Evolutionary conservation across 2,329 filamentous ascomycete species (phyloP), one percentile per base, ranked within the genome.

Genomic region (Stachybotrys chlorohalonatus): DNA sequence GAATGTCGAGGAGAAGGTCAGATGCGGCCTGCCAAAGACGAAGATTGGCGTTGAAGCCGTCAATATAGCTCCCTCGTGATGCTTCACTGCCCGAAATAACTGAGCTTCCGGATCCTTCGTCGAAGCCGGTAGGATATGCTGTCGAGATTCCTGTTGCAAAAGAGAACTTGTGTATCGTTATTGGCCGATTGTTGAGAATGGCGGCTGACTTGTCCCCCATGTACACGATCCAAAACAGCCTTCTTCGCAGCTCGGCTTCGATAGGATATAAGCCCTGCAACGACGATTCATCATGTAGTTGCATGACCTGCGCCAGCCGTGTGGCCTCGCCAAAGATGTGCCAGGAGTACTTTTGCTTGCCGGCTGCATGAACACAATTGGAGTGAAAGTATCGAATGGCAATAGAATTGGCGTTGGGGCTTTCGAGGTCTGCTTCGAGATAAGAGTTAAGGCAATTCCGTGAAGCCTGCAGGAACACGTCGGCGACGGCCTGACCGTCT

Each of bases 331-430:
- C 73, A 57, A 76, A 73, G 1, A 75, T 72, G 51, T 75, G 71
- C 72, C 73, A 75, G 5, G 73, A 75, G 17, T 72, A 68, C 31
- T 70, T 68, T 5, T 72, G 71, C 47, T 72, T 74, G 0, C 73
- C 74, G 1, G 70, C 64, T 1, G 72, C 72, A 50, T 76, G 74
- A 2, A 76, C 59, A 47, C 73, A 74, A 53, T 74, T 75, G 13
- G 74, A 75, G 52, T 76, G 74, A 30, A 75, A 73, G 52, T 75
- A 74, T 5, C 74, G 69, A 16, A 75, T 73, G 2, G 68, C 66
- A 31, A 76, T 66, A 4, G 74, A 76, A 50, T 69, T 73, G 1
- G 72, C 71, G 52, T 67, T 71, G 0, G 74, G 74, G 11, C 62
- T 66, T 50, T 75, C 72, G 0, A 76, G 61, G 36, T 76, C 74